Conservation (phyloP, 1,284 basidiomycete genomes). For the Austropuccinia psidii region DNA sequence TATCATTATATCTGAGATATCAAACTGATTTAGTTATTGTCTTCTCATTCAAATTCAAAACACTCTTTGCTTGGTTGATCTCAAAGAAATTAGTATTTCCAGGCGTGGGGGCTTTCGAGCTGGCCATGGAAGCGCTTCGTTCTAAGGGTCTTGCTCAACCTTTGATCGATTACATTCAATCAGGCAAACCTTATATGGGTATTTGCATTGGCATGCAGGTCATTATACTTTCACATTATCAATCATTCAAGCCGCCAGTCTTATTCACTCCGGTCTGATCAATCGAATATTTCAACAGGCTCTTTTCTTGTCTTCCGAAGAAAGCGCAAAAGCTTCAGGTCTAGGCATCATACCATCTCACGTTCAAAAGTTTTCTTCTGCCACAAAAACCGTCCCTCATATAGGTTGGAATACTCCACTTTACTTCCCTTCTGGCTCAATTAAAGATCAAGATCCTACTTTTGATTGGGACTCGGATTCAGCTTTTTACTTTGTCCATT, state of each 20-base stretch:
- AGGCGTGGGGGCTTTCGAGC: conserved; percentile 91
- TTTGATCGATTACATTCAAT: conserved; percentile 71
- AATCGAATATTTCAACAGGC: conserved; percentile 50
- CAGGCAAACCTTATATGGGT: conserved; percentile 74
- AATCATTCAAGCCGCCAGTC: background rate
- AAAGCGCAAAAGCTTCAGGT: conserved; percentile 58
- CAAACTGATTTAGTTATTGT: background rate
- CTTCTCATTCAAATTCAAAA: background rate
- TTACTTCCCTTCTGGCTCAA: conserved; percentile 50
- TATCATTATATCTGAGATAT: background rate
- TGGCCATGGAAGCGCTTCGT: conserved; percentile 70
- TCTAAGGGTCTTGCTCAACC: conserved; percentile 70
- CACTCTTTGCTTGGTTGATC: background rate
- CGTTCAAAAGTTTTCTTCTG: conserved; percentile 60
- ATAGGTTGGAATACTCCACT: conserved; percentile 85
- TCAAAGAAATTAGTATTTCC: conserved; percentile 87
- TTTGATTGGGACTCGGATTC: conserved; percentile 50
- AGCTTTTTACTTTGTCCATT: conserved; percentile 96
- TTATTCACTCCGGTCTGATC: background rate
- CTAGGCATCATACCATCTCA: conserved; percentile 65
- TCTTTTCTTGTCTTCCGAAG: conserved; percentile 76
- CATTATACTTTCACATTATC: background rate
- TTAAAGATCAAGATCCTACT: conserved; percentile 48
- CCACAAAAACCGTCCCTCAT: conserved; percentile 80
- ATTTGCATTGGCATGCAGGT: conserved; percentile 97